A percentile compares a stretch with the other conserved stretches of the same genome.
Evolutionary conservation across 2,329 filamentous ascomycete genomes (phyloP).

Genomic region (Alternaria tenuissima): DNA sequence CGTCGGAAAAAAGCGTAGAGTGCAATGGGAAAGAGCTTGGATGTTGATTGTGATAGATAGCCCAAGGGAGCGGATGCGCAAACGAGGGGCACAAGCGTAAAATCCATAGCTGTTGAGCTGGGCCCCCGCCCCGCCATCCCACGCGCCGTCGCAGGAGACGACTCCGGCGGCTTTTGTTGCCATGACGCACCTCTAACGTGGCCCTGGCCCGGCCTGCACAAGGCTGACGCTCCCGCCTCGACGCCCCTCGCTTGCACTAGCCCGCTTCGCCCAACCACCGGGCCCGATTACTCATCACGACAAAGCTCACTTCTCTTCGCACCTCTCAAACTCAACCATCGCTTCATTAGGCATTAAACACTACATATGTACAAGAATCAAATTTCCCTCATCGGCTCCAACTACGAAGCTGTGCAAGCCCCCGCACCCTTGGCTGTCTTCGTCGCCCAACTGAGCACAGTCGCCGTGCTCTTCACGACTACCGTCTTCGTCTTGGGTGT

Average conservation of each 20-base stretch:
- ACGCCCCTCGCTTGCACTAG: neutral
- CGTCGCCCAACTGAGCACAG: constrained; percentile 15
- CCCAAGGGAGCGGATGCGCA: constrained; percentile 5
- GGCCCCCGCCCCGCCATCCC: constrained; percentile 27
- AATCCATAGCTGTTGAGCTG: constrained; percentile 14
- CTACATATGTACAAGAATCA: neutral
- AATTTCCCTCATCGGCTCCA: neutral
- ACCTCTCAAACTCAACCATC: neutral
- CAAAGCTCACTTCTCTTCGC: neutral
- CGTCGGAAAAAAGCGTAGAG: neutral
- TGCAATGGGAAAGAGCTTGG: neutral
- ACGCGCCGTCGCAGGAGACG: constrained; percentile 14
- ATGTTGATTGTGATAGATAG: neutral
- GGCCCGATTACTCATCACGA: neutral
- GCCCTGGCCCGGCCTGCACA: neutral
- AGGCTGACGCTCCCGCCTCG: constrained; percentile 1
- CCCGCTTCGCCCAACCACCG: neutral
- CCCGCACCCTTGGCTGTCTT: constrained; percentile 27
- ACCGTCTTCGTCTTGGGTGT: constrained; percentile 22
- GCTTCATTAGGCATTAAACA: constrained; percentile 6
- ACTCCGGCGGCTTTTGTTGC: constrained; percentile 13
- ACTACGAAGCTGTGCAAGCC: constrained; percentile 13
- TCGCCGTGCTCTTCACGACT: constrained; percentile 18
- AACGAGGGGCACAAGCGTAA: constrained; percentile 13
- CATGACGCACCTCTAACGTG: constrained; percentile 5